Conservation (phyloP, 1,284 basidiomycete genomes). For the Sphagnurus paluster region DNA sequence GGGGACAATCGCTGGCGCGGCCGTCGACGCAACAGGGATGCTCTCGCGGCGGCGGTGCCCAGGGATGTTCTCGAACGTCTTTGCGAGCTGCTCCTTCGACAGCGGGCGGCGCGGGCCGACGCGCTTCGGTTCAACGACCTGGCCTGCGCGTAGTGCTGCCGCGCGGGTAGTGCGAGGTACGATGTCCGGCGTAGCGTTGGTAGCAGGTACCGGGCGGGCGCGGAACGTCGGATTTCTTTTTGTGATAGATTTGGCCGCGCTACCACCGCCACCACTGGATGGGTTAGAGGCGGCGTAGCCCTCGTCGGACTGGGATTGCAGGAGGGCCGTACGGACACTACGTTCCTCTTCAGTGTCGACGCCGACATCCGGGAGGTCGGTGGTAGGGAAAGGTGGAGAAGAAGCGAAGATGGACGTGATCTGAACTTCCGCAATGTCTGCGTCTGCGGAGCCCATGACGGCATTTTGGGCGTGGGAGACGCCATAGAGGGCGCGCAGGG, state of each 20-base stretch:
- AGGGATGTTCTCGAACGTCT: constrained; percentile 73
- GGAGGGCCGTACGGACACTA: constrained; percentile 47
- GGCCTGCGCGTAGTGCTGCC: constrained; percentile 71
- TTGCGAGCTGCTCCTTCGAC: constrained; percentile 57
- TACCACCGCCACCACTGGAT: constrained; percentile 42
- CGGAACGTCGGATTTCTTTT: constrained; percentile 58
- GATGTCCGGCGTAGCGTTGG: constrained; percentile 63
- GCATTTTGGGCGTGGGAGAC: constrained; percentile 55
- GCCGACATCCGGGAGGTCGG: constrained; percentile 54
- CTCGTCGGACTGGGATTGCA: constrained; percentile 39
- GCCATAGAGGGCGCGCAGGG: constrained; percentile 69
- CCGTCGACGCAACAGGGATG: constrained; percentile 72
- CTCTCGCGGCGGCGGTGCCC: constrained; percentile 71
- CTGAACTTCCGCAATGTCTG: constrained; percentile 67
- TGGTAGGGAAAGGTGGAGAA: constrained; percentile 71
- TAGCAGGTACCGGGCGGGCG: constrained; percentile 70
- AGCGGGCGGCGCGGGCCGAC: constrained; percentile 47
- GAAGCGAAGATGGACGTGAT: constrained; percentile 75
- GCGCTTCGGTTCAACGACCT: constrained; percentile 34
- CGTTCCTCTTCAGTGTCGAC: constrained; percentile 44
- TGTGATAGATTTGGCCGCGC: constrained; percentile 33
- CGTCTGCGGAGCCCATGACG: constrained; percentile 68
- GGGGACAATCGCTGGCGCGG: constrained; percentile 69
- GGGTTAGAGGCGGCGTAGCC: constrained; percentile 43
- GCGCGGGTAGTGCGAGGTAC: constrained; percentile 77